Evolutionary conservation across 2,329 filamentous ascomycete genomes (phyloP).

Genomic region (Alternaria ventricosa): DNA sequence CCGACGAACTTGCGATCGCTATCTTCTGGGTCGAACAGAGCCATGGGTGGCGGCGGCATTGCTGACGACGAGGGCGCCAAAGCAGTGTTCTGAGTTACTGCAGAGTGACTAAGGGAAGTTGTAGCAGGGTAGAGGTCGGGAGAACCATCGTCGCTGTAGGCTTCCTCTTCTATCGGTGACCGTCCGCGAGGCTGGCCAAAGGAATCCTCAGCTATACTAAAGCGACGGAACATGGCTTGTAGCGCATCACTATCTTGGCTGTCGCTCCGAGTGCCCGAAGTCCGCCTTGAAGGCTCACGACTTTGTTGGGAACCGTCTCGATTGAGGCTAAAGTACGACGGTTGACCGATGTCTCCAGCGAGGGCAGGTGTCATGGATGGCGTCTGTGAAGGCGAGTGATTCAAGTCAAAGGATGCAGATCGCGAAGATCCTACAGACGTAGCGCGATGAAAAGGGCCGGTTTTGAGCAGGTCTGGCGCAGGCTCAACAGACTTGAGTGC

Average conservation of each 20-base stretch:
- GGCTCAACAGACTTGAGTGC: constrained; percentile 78
- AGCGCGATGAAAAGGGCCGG: constrained; percentile 86
- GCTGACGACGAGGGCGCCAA: constrained; percentile 68
- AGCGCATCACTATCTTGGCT: constrained; percentile 89
- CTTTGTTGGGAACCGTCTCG: constrained; percentile 61
- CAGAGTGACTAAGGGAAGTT: constrained; percentile 60
- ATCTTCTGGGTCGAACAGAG: constrained; percentile 93
- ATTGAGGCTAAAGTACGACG: constrained; percentile 89
- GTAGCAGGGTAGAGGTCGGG: constrained; percentile 78
- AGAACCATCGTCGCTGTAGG: constrained; percentile 73
- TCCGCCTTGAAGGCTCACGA: constrained; percentile 69
- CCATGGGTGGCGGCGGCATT: constrained; percentile 90
- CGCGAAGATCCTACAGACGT: constrained; percentile 88
- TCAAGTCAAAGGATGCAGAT: constrained; percentile 90
- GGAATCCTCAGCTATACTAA: constrained; percentile 60
- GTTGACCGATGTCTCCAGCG: constrained; percentile 72
- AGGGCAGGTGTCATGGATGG: constrained; percentile 85
- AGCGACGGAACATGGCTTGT: constrained; percentile 79
- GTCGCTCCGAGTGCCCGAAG: constrained; percentile 86
- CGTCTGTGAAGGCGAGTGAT: constrained; percentile 81
- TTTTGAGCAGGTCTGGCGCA: constrained; percentile 90
- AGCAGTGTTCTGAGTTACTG: constrained; percentile 61
- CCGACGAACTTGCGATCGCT: constrained; percentile 92
- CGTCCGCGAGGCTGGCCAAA: constrained; percentile 52
- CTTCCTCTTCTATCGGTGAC: constrained; percentile 76